Conservation (phyloP, 2,329 filamentous ascomycete genomes). For the Trichoderma koningii region DNA sequence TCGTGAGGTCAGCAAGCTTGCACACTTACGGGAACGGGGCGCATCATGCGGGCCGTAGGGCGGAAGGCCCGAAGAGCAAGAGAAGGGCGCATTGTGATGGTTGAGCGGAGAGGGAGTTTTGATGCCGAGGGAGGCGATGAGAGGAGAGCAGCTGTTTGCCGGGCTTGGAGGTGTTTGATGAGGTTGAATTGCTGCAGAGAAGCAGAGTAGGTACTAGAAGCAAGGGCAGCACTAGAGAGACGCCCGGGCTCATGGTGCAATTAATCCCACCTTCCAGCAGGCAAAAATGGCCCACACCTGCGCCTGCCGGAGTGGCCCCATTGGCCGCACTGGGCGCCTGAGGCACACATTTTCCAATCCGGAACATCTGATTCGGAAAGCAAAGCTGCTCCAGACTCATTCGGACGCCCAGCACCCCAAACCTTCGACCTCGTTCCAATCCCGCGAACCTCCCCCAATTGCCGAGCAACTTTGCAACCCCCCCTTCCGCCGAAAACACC, state of each 20-base stretch:
- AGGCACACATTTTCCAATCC: constrained; percentile 43
- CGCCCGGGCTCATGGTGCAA: constrained; percentile 40
- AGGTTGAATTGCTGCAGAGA: constrained; percentile 28
- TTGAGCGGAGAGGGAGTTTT: constrained; percentile 34
- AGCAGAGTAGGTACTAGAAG: constrained; percentile 29
- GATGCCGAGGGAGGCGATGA: too few species aligned
- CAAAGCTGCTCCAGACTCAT: constrained; percentile 31
- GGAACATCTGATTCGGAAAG: constrained; percentile 48
- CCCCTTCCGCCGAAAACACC: constrained; percentile 38
- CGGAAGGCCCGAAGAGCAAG: constrained; percentile 67
- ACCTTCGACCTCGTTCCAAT: constrained; percentile 36
- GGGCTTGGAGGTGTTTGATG: too few species aligned
- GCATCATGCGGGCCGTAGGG: constrained; percentile 66
- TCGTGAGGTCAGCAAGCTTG: not conserved
- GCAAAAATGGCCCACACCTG: constrained; percentile 32
- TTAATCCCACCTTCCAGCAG: constrained; percentile 30
- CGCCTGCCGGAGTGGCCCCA: constrained; percentile 36
- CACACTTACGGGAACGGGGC: constrained; percentile 68
- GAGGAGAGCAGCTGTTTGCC: too few species aligned
- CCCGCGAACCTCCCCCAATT: constrained; percentile 25
- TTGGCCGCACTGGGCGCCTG: constrained; percentile 42
- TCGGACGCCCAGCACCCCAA: constrained; percentile 39
- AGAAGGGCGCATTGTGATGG: constrained; percentile 64
- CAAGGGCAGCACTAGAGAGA: constrained; percentile 28
- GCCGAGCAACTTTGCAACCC: constrained; percentile 30